phyloP scores from a whole-genome alignment of 345 rosid species.

The Bruguiera parviflora region DNA sequence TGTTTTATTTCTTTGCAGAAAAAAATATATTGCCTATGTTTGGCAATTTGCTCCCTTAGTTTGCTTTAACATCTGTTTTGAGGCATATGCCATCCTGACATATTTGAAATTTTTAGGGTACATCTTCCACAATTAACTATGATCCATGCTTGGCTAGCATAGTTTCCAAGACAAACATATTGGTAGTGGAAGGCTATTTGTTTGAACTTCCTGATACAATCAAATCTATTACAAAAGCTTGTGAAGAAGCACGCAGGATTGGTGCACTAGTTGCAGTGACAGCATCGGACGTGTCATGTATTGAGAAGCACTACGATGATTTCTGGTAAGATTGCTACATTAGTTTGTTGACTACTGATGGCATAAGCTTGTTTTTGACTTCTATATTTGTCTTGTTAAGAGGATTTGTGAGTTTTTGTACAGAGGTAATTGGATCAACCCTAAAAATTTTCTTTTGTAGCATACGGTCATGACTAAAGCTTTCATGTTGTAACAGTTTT shows the following conservation, averaged over 20 bases:
- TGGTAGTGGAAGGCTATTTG: conserved; percentile 89
- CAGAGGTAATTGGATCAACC: not conserved
- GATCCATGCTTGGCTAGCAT: conserved; percentile 69
- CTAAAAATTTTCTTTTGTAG: too few species aligned
- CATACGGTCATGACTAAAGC: not conserved
- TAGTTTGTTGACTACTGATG: not conserved
- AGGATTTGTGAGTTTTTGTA: not conserved
- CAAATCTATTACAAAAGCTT: conserved; percentile 69
- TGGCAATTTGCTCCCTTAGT: not conserved
- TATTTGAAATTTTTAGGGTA: conserved; percentile 52
- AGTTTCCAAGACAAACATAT: conserved; percentile 66
- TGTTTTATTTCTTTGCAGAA: too few species aligned
- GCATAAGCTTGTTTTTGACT: not conserved
- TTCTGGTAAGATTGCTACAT: conserved; percentile 56
- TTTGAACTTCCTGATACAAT: conserved; percentile 93
- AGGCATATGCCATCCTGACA: conserved; percentile 2
- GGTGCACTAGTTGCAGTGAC: conserved; percentile 89
- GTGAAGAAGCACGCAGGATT: conserved; percentile 71
- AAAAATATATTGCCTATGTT: too few species aligned
- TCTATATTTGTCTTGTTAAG: not conserved
- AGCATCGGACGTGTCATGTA: conserved; percentile 92
- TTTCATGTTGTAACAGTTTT: not conserved
- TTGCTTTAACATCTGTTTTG: not conserved
- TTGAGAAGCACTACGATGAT: conserved; percentile 87
- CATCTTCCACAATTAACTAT: conserved; percentile 71